These are phyloP conservation scores for Collybia sordida DNA, from an alignment of 768 basidiomycete species.

Conservation along the genomic window DNA sequence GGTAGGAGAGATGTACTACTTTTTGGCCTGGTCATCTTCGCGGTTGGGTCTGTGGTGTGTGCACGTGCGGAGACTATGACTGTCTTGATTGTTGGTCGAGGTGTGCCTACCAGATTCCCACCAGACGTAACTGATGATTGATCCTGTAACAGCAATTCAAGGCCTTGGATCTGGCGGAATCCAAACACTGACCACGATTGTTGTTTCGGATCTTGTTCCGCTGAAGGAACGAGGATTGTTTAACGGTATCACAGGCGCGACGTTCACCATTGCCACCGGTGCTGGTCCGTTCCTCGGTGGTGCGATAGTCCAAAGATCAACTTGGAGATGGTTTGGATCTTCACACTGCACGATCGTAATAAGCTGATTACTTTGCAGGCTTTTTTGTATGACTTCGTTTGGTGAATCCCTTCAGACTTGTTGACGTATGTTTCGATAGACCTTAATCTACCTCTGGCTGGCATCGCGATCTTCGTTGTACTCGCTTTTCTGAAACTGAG, in stretches of 20 bases:
- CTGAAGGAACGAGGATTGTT: constrained; percentile 42
- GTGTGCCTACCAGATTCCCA: constrained; percentile 4
- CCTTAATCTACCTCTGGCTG: constrained; percentile 38
- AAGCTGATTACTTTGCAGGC: constrained; percentile 10
- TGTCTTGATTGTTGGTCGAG: constrained; percentile 37
- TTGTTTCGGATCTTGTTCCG: constrained; percentile 46
- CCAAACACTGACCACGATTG: constrained; percentile 34
- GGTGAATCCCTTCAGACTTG: not conserved
- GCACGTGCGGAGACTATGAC: constrained; percentile 38
- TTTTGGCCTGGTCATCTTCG: constrained; percentile 26
- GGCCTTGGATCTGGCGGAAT: constrained; percentile 41
- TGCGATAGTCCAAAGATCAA: constrained; percentile 22
- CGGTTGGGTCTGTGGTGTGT: constrained; percentile 35
- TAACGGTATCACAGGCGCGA: constrained; percentile 35
- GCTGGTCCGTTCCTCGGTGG: constrained; percentile 38
- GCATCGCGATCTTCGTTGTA: constrained; percentile 25
- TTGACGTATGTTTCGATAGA: constrained; percentile 20
- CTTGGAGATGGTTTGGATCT: constrained; percentile 29
- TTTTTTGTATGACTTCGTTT: constrained; percentile 31
- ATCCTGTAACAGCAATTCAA: constrained; percentile 28
- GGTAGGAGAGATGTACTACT: constrained; percentile 33
- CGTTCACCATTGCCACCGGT: constrained; percentile 34
- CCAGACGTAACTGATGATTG: not conserved
- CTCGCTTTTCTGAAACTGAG: constrained; percentile 30
- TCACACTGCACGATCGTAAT: no score